Percentiles rank a stretch among this genome's conserved stretches.
These are phyloP conservation scores for Hyphochytrium catenoides DNA, from an alignment of 352 stramenopile genomes.

Conservation along the genomic window DNA sequence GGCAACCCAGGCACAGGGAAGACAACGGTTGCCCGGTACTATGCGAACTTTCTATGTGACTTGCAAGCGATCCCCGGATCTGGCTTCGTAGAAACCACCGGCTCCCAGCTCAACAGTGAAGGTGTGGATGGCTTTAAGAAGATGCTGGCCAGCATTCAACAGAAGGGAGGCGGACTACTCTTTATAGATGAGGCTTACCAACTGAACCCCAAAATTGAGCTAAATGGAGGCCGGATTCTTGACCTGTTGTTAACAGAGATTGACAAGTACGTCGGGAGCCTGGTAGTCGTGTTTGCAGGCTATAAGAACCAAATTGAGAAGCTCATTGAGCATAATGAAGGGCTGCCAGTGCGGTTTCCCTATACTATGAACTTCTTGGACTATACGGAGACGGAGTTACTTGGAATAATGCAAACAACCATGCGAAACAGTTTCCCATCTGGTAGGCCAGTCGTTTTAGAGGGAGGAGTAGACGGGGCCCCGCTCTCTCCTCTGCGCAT, in stretches of 20 bases:
- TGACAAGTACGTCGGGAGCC: slow-evolving; percentile 47
- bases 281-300: slow-evolving; percentile 71
- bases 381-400: slow-evolving; percentile 61
- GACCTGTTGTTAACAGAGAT: slow-evolving; percentile 58
- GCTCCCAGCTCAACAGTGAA: slow-evolving; percentile 43
- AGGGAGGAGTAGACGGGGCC: no score
- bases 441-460: slow-evolving; percentile 18
- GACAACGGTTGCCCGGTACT: slow-evolving; percentile 47
- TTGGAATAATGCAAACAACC: slow-evolving; percentile 32
- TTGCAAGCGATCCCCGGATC: slow-evolving; percentile 21
- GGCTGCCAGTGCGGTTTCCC: slow-evolving; percentile 52
- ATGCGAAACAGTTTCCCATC: slow-evolving; percentile 21
- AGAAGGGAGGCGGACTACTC: slow-evolving; percentile 57
- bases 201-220: slow-evolving; percentile 42
- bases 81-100: slow-evolving; percentile 16
- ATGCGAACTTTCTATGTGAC: slow-evolving; percentile 48
- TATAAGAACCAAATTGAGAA: slow-evolving; percentile 80
- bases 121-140: slow-evolving; percentile 35
- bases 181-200: slow-evolving; percentile 83
- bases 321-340: slow-evolving; percentile 69
- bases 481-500: no score
- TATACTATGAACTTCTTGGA: slow-evolving; percentile 60
- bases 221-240: slow-evolving; percentile 54
- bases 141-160: slow-evolving; percentile 31
- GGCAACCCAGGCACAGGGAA: slow-evolving; percentile 45